Evolutionary conservation across 2,329 filamentous ascomycete species (phyloP).

Genomic region (Fusarium sp.): DNA sequence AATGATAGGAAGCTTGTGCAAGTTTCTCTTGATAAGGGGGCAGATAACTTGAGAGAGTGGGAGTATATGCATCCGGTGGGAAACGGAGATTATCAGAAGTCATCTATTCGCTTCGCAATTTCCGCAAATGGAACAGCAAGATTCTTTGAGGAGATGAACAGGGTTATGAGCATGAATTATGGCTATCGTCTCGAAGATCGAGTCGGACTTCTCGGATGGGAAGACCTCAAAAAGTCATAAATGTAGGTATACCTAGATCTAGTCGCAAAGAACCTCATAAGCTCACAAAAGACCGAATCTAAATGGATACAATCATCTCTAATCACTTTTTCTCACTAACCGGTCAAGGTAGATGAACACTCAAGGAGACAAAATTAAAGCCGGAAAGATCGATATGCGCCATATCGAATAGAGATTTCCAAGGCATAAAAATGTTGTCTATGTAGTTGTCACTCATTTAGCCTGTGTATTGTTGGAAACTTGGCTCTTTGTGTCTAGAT

Average conservation of each 20-base stretch:
- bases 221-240: not conserved
- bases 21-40: not conserved
- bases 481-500: not conserved
- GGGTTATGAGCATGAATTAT: too few relatives aligned
- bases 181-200: not conserved
- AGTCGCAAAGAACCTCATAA: rapidly evolving
- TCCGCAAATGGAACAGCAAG: not conserved
- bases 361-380: rapidly evolving
- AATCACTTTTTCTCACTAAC: too few relatives aligned
- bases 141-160: too few relatives aligned
- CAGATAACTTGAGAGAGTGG: not conserved
- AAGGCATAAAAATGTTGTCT: too few relatives aligned
- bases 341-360: not conserved
- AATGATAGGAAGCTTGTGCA: not conserved
- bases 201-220: not conserved
- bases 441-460: not conserved
- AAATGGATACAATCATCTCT: not conserved
- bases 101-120: not conserved
- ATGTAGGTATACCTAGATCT: not conserved
- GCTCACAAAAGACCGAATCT: not conserved
- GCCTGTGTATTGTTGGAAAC: not conserved
- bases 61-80: not conserved
- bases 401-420: too few relatives aligned
- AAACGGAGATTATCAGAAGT: not conserved
- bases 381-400: not conserved